Percentiles rank a stretch among this genome's conserved stretches.
These are phyloP conservation scores for Ampelocalamus luodianensis DNA, from an alignment of 176 grass and related monocot species.

Conservation along the genomic window DNA sequence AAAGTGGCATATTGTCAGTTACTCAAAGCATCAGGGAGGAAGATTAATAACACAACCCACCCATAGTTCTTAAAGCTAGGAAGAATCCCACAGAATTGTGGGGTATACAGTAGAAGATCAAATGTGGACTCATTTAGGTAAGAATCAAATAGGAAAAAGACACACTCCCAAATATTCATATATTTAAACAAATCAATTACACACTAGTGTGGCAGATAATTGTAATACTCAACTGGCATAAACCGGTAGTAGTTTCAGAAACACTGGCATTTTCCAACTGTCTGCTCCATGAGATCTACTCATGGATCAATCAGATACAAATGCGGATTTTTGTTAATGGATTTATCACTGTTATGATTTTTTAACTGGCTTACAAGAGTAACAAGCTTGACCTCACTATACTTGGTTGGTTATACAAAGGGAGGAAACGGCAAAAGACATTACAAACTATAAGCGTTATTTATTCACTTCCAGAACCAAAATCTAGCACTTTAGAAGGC, in stretches of 20 bases:
- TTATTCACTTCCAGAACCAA: background rate
- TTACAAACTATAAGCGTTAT: background rate
- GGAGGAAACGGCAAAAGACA: background rate
- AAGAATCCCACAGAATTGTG: too few species aligned
- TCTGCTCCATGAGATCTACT: background rate
- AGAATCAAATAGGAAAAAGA: background rate
- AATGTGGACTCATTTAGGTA: too few species aligned
- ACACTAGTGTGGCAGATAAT: background rate
- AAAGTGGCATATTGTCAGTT: too few species aligned
- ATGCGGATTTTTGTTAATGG: background rate
- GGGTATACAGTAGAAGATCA: too few species aligned
- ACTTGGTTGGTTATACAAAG: background rate
- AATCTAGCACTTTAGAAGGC: background rate
- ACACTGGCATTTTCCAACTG: background rate
- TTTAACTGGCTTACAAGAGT: background rate
- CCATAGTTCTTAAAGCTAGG: too few species aligned
- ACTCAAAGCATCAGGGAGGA: too few species aligned
- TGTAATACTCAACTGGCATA: background rate
- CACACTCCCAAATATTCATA: background rate
- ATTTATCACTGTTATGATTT: background rate
- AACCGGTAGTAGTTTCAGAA: background rate
- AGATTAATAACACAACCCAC: too few species aligned
- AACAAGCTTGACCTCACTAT: background rate
- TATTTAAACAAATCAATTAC: slow-evolving; percentile 11
- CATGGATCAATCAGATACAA: background rate